Base-by-base conservation (phyloP, 2,329 filamentous ascomycete species). In the Claviceps arundinis region DNA sequence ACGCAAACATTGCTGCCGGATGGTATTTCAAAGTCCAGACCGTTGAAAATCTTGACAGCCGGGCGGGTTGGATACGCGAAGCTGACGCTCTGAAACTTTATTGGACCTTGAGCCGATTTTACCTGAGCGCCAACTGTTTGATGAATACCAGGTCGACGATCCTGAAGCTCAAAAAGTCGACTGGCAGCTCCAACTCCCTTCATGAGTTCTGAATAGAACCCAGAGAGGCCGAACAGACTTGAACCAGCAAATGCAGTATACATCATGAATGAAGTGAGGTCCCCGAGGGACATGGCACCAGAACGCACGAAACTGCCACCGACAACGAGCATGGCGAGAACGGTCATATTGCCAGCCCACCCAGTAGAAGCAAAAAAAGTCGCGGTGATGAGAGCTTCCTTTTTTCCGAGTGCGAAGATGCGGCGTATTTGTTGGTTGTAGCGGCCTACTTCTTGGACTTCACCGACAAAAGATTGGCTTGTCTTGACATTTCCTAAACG, bases 191-290 rank as follows among this genome's bases (percentile, higher is more conserved):
- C 93, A 4, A 95, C 91, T 43, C 94, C 94, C 68, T 98, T 98
- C 93, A 98, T 98, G 56, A 98, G 76, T 65, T 98, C 93, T 0
- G 90, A 95, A 69, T 96, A 98, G 70, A 98, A 98, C 52, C 87
- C 89, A 4, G 89, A 95, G 1, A 98, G 74, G 4, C 93, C 93
- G 60, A 97, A 95, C 57, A 98, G 79, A 68, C 88, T 95, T 48
- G 87, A 93, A 3, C 81, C 81, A 6, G 81, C 80, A 66, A 83
- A 97, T 3, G 88, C 91, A 3, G 90, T 95, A 68, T 97, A 98
- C 91, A 98, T 97, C 72, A 98, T 79, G 69, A 98, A 98, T 0
- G 89, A 95, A 1, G 93, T 94, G 44, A 98, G 71, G 58, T 98
- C 91, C 60, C 93, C 93, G 47, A 97, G 83, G 7, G 81, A 88